Evolutionary conservation across 352 stramenopile genomes (phyloP), one percentile per base, ranked within the genome.

Genomic region (Aphanomyces stellatus): DNA sequence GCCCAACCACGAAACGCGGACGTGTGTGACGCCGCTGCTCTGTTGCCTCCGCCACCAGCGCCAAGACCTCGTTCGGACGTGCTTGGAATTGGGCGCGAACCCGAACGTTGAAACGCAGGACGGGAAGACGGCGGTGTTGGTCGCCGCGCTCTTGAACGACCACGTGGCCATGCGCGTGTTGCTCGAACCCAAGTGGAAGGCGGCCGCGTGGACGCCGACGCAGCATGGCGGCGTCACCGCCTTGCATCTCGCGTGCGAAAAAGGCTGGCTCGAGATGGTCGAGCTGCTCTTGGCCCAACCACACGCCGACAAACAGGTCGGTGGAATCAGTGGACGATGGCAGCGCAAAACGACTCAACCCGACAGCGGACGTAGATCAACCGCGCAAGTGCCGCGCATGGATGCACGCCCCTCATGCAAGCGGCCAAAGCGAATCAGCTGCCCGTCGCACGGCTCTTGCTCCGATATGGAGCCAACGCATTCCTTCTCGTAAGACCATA

Each of bases 381-480:
- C 17, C 19, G 15, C n/a, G 6, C 17, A 19, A 63, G 49, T 34
- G 35, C 31, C 6, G 33, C 19, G 5, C 49, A 57, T 63, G 55
- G 55, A 30, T 17, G 48, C 5, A 63, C 55, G 19, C 34, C 55
- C 7, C 55, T 63, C 33, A 63, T 63, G 55, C 33, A 51, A 31
- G 55, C 55, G 6, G 55, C 55, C 7, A 35, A 27, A 15, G 10
- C 13, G 19, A 64, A 64, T 15, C 35, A 51, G 4, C 27, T 64
- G 1, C 4, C 55, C 2, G 33, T 51, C n/a, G 35, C 37, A 4
- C 55, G 37, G 4, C 15, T 64, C 17, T 31, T 64, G 7, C 37
- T 64, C 8, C 33, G 22, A 5, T n/a, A 51, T 24, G 37, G 37
- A 15, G 55, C 35, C 19, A 37, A 43, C 22, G 33, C 55, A n/a